Percentiles rank a stretch among this genome's conserved stretches.
Evolutionary conservation across 2,329 filamentous ascomycete species (phyloP).

Genomic region (Beauveria caledonica): DNA sequence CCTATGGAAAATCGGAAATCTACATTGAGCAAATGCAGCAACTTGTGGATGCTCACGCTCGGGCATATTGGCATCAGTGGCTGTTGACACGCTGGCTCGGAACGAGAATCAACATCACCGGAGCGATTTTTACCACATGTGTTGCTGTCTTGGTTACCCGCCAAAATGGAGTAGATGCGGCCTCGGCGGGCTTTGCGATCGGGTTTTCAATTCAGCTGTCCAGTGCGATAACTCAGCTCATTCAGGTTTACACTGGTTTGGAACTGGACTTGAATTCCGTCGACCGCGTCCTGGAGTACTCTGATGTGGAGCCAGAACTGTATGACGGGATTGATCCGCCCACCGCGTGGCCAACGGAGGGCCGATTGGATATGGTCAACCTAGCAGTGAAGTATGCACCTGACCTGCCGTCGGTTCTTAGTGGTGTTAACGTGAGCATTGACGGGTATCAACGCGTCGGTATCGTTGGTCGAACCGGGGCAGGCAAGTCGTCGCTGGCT

Average conservation of each 20-base stretch:
- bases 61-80: neutral
- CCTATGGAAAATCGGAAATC: neutral
- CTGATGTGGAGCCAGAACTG: constrained; percentile 28
- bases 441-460: constrained; percentile 63
- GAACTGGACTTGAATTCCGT: constrained; percentile 35
- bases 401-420: constrained; percentile 63
- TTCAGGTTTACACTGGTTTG: constrained; percentile 12
- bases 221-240: constrained; percentile 14
- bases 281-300: constrained; percentile 37
- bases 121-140: neutral
- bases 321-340: neutral
- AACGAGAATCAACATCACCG: neutral
- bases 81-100: neutral
- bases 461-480: constrained; percentile 71
- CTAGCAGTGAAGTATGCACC: too few relatives aligned
- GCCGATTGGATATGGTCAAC: neutral
- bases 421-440: constrained; percentile 58
- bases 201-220: constrained; percentile 32
- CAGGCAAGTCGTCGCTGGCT: constrained; percentile 69
- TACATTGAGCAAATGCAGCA: neutral
- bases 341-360: neutral
- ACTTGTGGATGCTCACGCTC: neutral
- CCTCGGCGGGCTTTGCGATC: constrained; percentile 33
- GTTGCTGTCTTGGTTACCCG: constrained; percentile 25
- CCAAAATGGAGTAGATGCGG: constrained; percentile 19